Evolutionary conservation across 495 filamentous ascomycete genomes (phyloP).

Genomic region (Hypoxylon subgilvum): DNA sequence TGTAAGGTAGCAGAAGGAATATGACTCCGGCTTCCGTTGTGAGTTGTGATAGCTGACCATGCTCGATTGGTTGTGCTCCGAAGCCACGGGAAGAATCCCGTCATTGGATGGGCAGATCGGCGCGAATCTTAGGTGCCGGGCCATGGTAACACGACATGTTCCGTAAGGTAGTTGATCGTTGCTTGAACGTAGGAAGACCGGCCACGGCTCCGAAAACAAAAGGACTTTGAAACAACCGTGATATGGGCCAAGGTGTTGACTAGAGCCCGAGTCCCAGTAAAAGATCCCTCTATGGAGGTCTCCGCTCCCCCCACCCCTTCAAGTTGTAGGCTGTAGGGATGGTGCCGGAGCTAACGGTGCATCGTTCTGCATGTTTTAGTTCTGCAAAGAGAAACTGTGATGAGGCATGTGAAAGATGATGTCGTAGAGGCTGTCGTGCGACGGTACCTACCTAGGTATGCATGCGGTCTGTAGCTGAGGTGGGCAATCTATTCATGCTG

Average conservation of each 20-base stretch:
- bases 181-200: slow-evolving; percentile 33
- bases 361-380: slow-evolving; percentile 4
- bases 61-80: slow-evolving; percentile 21
- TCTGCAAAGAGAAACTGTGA: slow-evolving; percentile 4
- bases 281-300: too few relatives aligned
- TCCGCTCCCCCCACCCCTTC: too few relatives aligned
- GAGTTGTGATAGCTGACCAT: slow-evolving; percentile 3
- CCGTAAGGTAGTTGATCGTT: slow-evolving; percentile 31
- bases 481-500: slow-evolving; percentile 20
- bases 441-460: too few relatives aligned
- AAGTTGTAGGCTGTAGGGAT: not conserved
- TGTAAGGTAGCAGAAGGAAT: slow-evolving; percentile 27
- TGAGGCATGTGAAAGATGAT: slow-evolving; percentile 31
- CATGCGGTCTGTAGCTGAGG: slow-evolving; percentile 9
- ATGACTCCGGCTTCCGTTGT: slow-evolving; percentile 32
- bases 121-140: slow-evolving; percentile 8
- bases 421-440: slow-evolving; percentile 27
- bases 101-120: slow-evolving; percentile 26
- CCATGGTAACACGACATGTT: slow-evolving; percentile 16
- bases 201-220: slow-evolving; percentile 34
- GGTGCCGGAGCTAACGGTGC: slow-evolving; percentile 9
- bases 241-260: not conserved
- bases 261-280: not conserved
- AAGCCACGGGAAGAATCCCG: slow-evolving; percentile 13
- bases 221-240: slow-evolving; percentile 9